A percentile compares a stretch with the other conserved stretches of the same genome.
These are phyloP conservation scores for Pisolithus microcarpus DNA, from an alignment of 768 basidiomycete species.

Conservation along the genomic window DNA sequence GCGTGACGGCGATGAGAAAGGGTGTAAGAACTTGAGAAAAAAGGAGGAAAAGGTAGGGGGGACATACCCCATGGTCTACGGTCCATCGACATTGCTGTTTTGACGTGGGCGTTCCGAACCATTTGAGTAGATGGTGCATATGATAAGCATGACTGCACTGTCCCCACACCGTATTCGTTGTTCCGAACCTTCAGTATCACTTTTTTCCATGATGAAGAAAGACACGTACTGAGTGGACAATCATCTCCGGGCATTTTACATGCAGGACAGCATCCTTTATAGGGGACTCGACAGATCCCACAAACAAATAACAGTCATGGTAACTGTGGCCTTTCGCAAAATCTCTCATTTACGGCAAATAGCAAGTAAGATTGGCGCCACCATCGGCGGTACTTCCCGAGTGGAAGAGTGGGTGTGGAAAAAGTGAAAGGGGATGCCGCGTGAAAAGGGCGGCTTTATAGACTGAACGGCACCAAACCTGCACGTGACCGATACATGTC, in stretches of 20 bases:
- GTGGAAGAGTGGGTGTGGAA: too few relatives aligned
- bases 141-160: slow-evolving; percentile 97
- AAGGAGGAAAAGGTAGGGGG: too few relatives aligned
- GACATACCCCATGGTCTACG: slow-evolving; percentile 82
- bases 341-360: too few relatives aligned
- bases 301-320: too few relatives aligned
- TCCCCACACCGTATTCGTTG: slow-evolving; percentile 66
- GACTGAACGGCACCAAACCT: too few relatives aligned
- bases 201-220: not conserved
- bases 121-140: slow-evolving; percentile 97
- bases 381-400: too few relatives aligned
- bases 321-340: too few relatives aligned
- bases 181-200: slow-evolving; percentile 8
- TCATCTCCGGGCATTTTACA: slow-evolving; percentile 98
- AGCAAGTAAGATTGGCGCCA: too few relatives aligned
- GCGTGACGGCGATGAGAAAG: not conserved
- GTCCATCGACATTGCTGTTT: slow-evolving; percentile 99
- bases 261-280: slow-evolving; percentile 90
- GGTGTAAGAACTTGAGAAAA: too few relatives aligned
- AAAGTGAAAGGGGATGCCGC: too few relatives aligned
- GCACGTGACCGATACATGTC: too few relatives aligned
- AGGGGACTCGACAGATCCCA: slow-evolving; percentile 87
- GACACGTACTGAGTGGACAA: slow-evolving; percentile 74
- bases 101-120: slow-evolving; percentile 83
- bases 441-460: too few relatives aligned